Evolutionary conservation across 169 alveolate species (phyloP).

Genomic region (Besnoitia besnoiti): DNA sequence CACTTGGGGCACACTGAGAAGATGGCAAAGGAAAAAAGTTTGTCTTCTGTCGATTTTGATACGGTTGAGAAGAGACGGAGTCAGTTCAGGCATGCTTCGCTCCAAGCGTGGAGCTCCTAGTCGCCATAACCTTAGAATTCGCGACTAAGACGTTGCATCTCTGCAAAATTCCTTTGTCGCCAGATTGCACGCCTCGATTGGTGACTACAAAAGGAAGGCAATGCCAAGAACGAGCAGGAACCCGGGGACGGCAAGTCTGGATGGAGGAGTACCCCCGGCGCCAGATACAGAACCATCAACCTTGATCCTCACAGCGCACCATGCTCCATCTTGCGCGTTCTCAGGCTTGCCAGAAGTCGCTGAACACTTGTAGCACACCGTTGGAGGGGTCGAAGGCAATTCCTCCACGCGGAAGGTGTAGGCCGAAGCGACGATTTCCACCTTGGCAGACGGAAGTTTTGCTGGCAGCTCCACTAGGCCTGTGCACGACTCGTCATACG

Average conservation of each 20-base stretch:
- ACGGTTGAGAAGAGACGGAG: no score
- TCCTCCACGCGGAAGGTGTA: not conserved
- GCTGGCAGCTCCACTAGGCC: not conserved
- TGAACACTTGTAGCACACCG: not conserved
- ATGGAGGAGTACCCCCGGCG: not conserved
- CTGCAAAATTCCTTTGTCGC: not conserved
- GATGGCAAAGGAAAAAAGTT: no score
- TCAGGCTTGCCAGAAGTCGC: not conserved
- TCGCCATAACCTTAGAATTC: no score
- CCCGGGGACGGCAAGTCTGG: not conserved
- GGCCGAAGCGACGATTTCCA: not conserved
- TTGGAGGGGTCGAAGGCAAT: not conserved
- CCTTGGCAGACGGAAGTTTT: not conserved
- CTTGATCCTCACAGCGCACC: not conserved
- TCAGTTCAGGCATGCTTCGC: no score
- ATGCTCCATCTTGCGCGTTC: not conserved
- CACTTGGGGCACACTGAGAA: no score
- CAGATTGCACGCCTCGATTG: no score
- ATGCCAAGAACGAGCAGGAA: not conserved
- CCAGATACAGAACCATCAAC: not conserved
- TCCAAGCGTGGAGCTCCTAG: no score
- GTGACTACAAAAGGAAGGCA: not conserved
- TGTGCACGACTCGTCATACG: not conserved
- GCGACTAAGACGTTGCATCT: not conserved
- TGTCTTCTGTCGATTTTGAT: no score